A percentile compares a stretch with the other conserved stretches of the same genome.
These are phyloP conservation scores for Trifolium dubium DNA, from an alignment of 306 rosid genomes.

Conservation along the genomic window DNA sequence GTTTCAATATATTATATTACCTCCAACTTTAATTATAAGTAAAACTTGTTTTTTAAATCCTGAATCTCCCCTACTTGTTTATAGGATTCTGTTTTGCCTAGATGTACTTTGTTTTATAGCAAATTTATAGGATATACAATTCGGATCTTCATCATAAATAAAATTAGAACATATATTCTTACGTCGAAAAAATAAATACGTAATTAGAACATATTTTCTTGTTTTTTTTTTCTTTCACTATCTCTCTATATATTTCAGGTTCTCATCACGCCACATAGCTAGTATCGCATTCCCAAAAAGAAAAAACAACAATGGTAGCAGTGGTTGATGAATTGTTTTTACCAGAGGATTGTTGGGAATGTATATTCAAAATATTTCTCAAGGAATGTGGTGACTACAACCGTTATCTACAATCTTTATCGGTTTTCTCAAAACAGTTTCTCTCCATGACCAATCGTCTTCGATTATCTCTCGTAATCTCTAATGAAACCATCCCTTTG, in stretches of 20 bases:
- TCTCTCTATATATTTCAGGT: not conserved
- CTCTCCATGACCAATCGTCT: conserved; percentile 56
- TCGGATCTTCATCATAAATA: not conserved
- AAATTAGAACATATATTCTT: too few relatives aligned
- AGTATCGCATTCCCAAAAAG: too few relatives aligned
- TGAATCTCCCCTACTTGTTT: too few relatives aligned
- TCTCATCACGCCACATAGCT: not conserved
- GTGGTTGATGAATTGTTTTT: not conserved
- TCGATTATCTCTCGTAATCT: conserved; percentile 35
- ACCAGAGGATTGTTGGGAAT: conserved; percentile 75
- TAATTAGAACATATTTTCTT: too few relatives aligned
- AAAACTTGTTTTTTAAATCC: too few relatives aligned
- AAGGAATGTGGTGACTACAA: not conserved
- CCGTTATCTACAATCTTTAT: conserved; percentile 44
- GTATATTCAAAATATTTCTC: not conserved
- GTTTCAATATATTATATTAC: too few relatives aligned
- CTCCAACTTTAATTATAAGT: too few relatives aligned
- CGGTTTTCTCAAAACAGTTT: conserved; percentile 57
- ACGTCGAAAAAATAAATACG: too few relatives aligned
- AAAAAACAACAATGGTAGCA: not conserved
- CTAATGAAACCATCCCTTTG: too few relatives aligned
- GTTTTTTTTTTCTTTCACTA: too few relatives aligned
- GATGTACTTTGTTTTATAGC: not conserved
- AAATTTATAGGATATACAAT: not conserved
- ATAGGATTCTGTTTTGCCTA: too few relatives aligned